Evolutionary conservation across 2,329 filamentous ascomycete species (phyloP), one percentile per base, ranked within the genome.

Genomic region (Trichoderma brevicompactum): DNA sequence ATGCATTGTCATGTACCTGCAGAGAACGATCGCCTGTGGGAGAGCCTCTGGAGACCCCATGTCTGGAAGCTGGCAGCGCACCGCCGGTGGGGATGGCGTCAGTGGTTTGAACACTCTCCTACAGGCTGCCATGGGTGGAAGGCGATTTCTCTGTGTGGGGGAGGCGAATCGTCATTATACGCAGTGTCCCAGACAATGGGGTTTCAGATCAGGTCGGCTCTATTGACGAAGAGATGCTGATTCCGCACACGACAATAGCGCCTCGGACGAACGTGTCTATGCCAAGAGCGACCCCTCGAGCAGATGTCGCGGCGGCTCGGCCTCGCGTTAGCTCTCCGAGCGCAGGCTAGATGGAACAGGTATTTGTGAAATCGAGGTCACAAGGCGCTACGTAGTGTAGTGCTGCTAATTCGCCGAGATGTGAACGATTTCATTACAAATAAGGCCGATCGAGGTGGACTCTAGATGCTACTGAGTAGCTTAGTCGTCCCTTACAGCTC

Each of bases 401-500:
- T 40, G 23, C 5, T 34, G 23, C 48, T 52, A 9, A 52, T 53
- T 52, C n/a, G 38, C 38, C 38, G 58, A 59, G 43, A 59, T 40
- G 23, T 5, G 13, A 36, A 23, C 17, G 7, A 15, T 36, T 34
- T 8, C 23, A 44, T 34, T 23, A 28, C 46, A 32, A 50, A 41
- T 62, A n/a, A 52, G 28, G 17, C 23, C 38, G 8, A 19, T 13
- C 46, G 34, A 32, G 23, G 38, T 23, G 58, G 48, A 40, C n/a
- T 46, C 15, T 23, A 40, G 8, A 17, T 19, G 32, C 1, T 13
- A 15, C 23, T 43, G 44, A 28, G 32, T 50, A 28, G 48, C 48
- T 12, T 28, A n/a, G 49, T 15, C 32, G 58, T 44, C 38, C 58
- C 58, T 62, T 62, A 49, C 58, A 62, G 58, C n/a, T 53, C 23